Conservation (phyloP, 352 stramenopile species). For the Globisporangium solare region DNA sequence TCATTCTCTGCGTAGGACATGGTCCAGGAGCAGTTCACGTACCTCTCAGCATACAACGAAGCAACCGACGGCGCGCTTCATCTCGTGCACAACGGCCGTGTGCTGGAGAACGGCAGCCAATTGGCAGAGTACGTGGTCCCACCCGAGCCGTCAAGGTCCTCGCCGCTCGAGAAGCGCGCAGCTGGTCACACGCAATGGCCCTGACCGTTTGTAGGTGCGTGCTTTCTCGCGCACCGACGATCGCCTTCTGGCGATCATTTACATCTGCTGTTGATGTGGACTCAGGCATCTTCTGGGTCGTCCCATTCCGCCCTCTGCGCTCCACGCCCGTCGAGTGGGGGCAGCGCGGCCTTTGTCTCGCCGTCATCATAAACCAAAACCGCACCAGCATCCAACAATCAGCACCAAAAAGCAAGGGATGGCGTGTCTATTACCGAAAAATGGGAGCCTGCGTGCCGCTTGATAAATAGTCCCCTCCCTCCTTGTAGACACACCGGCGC, state of each 20-base stretch:
- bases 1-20: conserved; percentile 19
- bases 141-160: no score
- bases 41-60: conserved; percentile 34
- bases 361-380: neutral
- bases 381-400: neutral
- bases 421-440: no score
- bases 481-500: neutral
- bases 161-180: neutral
- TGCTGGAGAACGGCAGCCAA: conserved; percentile 33
- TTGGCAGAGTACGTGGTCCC: conserved; percentile 36
- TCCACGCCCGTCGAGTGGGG: conserved; percentile 20
- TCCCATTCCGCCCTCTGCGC: conserved; percentile 37
- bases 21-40: conserved; percentile 39
- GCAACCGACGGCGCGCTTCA: conserved; percentile 34
- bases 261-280: neutral
- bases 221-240: no score
- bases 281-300: conserved; percentile 57
- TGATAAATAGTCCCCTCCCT: neutral
- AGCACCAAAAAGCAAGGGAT: neutral
- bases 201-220: conserved; percentile 41
- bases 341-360: no score
- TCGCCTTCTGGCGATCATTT: neutral
- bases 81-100: conserved; percentile 35
- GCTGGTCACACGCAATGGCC: conserved; percentile 20
- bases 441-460: no score